Base-by-base conservation (phyloP, 352 stramenopile genomes). In the Pythium dissimile region DNA sequence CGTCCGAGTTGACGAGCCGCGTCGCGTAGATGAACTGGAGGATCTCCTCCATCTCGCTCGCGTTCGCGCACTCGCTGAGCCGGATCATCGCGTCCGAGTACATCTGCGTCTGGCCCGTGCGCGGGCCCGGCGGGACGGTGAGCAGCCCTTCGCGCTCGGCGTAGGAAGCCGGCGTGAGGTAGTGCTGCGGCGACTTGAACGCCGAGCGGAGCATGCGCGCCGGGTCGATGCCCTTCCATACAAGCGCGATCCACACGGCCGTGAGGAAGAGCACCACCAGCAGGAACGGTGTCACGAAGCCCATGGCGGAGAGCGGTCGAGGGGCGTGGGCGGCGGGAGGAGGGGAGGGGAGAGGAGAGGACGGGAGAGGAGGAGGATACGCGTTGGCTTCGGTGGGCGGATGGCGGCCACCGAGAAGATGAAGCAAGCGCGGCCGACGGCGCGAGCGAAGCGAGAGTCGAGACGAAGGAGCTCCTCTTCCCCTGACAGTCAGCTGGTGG, bases 41-140 rank as follows among this genome's bases (percentile, higher is more conserved):
- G 43, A 89, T 75, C n/a, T 76, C 77, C 41, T 89, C 80, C 11
- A 75, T 74, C 58, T 92, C 79, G 26, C 58, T 49, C 3, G 60
- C 49, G 11, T 72, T 72, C 38, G 63, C 35, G 46, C 70, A 79
- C 11, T 64, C 62, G 20, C 59, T 61, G 39, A 92, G 50, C 44
- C 75, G 64, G 4, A 67, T 59, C 50, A 92, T 83, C 10, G 77
- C 73, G 54, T 92, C 82, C 1, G 75, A 82, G 62, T 92, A 89
- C 46, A 89, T 65, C 53, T 77, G 73, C 45, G 80, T 72, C 37
- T 85, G 80, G 42, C 78, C 81, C 13, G 75, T 78, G 57, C 80
- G 56, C 16, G 48, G 47, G 13, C 62, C 51, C 2, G 37, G 26
- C 24, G 67, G 80, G 77, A 44, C 60, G 60, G 2, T 63, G 6